Evolutionary conservation across 768 basidiomycete species (phyloP).

Genomic region (Myochromella boudieri): DNA sequence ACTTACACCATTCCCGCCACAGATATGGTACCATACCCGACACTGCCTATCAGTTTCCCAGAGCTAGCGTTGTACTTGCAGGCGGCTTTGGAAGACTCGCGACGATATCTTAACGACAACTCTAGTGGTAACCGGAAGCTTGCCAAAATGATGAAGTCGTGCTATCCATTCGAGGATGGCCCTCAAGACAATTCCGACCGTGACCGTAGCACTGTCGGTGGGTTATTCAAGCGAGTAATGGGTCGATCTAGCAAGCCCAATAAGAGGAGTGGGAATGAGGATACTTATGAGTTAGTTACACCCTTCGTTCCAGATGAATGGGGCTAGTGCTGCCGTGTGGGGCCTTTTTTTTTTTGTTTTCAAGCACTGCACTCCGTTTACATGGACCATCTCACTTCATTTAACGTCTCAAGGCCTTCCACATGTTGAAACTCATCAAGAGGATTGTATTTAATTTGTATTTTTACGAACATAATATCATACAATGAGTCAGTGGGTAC

Average conservation of each 20-base stretch:
- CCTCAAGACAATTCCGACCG: constrained; percentile 30
- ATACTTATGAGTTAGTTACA: constrained; percentile 80
- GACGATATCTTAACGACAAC: constrained; percentile 57
- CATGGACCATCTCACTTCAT: too few species aligned
- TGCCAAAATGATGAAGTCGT: constrained; percentile 65
- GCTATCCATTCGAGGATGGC: constrained; percentile 53
- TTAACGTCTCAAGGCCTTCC: neutral
- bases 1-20: constrained; percentile 71
- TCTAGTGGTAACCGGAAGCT: constrained; percentile 63
- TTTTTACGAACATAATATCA: too few species aligned
- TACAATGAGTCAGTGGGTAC: too few species aligned
- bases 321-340: constrained; percentile 38
- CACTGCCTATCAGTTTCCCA: constrained; percentile 73
- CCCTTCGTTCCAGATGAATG: constrained; percentile 79
- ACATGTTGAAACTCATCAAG: neutral
- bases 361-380: neutral
- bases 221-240: constrained; percentile 63
- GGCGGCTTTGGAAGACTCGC: constrained; percentile 66
- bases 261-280: constrained; percentile 64
- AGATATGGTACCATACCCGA: constrained; percentile 58
- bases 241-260: constrained; percentile 42
- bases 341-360: neutral
- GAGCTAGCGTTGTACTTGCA: constrained; percentile 76
- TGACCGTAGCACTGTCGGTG: constrained; percentile 45
- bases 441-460: neutral